phyloP scores from a whole-genome alignment of 305 asterid genomes.

The Fraxinus platypoda region DNA sequence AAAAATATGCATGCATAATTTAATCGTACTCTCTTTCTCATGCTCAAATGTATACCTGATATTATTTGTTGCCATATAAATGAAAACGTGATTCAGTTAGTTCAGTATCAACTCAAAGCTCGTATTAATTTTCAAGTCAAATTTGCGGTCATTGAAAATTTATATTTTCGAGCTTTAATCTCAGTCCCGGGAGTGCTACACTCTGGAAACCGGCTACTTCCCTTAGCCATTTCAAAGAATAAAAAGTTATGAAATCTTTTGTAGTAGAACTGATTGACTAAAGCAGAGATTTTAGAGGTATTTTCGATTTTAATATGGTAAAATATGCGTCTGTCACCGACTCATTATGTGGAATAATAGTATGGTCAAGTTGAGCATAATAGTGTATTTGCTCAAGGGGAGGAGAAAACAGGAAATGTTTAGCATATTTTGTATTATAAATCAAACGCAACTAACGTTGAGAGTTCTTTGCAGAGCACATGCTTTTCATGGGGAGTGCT shows the following conservation, averaged over 20 bases:
- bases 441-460: slow-evolving; percentile 21
- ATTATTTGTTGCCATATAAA: too few relatives aligned
- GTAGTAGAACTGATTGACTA: slow-evolving; percentile 11
- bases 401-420: background rate
- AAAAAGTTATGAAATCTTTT: too few relatives aligned
- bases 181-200: background rate
- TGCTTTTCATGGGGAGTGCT: slow-evolving; percentile 97
- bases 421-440: slow-evolving; percentile 12
- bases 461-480: slow-evolving; percentile 72
- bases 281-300: background rate
- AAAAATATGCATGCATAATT: too few relatives aligned
- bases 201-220: background rate
- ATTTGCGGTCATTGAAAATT: too few relatives aligned
- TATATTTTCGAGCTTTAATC: background rate
- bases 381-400: background rate
- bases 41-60: too few relatives aligned
- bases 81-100: too few relatives aligned
- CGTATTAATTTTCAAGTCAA: too few relatives aligned
- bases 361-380: background rate
- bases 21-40: too few relatives aligned
- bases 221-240: too few relatives aligned
- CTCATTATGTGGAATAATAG: background rate
- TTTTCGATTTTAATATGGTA: background rate
- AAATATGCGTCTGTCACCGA: background rate
- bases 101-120: too few relatives aligned